Conservation (phyloP, 352 stramenopile genomes). For the Pythium guiyangense region DNA sequence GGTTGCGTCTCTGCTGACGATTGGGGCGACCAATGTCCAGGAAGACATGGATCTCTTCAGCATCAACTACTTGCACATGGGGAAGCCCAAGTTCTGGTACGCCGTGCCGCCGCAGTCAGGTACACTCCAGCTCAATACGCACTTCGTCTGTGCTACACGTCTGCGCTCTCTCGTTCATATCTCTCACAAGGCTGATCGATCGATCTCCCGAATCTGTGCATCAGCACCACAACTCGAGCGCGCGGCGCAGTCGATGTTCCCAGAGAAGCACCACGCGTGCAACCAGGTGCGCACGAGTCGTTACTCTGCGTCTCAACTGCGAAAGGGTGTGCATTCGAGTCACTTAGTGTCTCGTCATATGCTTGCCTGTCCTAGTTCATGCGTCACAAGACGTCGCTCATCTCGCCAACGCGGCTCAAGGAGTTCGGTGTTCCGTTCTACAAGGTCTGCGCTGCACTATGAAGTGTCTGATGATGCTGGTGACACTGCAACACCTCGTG, state of each 20-base stretch:
- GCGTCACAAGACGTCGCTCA: slow-evolving; percentile 91
- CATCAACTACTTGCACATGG: slow-evolving; percentile 93
- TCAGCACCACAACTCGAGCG: slow-evolving; percentile 73
- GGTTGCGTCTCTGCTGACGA: not conserved
- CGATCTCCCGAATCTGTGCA: not conserved
- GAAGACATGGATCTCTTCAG: slow-evolving; percentile 94
- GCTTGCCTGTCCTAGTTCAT: slow-evolving; percentile 59
- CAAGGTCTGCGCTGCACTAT: slow-evolving; percentile 22
- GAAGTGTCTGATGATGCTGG: not conserved
- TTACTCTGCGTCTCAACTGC: too few species aligned
- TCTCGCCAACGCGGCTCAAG: slow-evolving; percentile 78
- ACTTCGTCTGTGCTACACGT: not conserved
- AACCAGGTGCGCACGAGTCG: slow-evolving; percentile 33
- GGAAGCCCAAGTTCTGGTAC: slow-evolving; percentile 94
- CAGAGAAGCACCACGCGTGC: slow-evolving; percentile 82
- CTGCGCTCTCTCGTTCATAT: not conserved
- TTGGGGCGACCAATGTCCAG: slow-evolving; percentile 12
- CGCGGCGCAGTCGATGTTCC: slow-evolving; percentile 81
- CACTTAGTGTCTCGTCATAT: not conserved
- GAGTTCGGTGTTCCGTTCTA: slow-evolving; percentile 83
- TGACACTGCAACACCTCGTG: not conserved
- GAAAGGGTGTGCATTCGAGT: too few species aligned
- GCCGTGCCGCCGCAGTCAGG: slow-evolving; percentile 69
- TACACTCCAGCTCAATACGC: slow-evolving; percentile 11
- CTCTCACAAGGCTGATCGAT: not conserved